Evolutionary conservation across 257 asterid genomes (phyloP).

Genomic region (Apocynum venetum): DNA sequence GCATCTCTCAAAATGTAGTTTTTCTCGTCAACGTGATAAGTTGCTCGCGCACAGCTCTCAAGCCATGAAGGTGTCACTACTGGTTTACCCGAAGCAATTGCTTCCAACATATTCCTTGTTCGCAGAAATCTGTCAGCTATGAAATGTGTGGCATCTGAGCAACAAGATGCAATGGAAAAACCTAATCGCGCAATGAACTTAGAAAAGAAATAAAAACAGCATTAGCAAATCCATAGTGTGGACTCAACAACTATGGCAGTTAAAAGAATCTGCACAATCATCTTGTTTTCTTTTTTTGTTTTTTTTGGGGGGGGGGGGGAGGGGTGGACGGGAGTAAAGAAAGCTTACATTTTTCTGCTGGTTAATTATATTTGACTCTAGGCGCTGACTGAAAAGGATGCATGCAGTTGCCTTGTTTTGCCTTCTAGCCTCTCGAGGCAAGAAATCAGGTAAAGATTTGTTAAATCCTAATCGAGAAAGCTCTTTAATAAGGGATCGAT

Average conservation of each 20-base stretch:
- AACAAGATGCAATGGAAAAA: constrained; percentile 44
- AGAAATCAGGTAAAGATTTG: constrained; percentile 48
- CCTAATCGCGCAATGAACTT: constrained; percentile 62
- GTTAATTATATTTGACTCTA: constrained; percentile 44
- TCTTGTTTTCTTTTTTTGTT: too few relatives aligned
- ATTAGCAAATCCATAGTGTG: background rate
- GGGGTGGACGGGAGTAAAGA: background rate
- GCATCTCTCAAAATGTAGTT: constrained; percentile 66
- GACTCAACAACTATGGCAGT: constrained; percentile 2
- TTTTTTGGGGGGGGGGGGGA: background rate
- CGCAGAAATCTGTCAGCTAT: constrained; percentile 64
- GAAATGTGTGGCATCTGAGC: constrained; percentile 75
- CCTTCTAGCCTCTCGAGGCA: constrained; percentile 56
- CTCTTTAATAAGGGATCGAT: constrained; percentile 59
- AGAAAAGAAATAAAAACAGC: constrained; percentile 12
- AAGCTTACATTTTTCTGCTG: constrained; percentile 57
- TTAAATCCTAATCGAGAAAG: constrained; percentile 56
- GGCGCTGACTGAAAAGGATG: constrained; percentile 71
- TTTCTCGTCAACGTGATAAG: constrained; percentile 51
- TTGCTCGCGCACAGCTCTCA: constrained; percentile 66
- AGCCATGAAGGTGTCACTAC: constrained; percentile 81
- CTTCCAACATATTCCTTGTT: constrained; percentile 75
- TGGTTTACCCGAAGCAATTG: constrained; percentile 68
- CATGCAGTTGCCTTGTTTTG: constrained; percentile 37
- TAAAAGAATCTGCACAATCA: background rate